phyloP scores from a whole-genome alignment of 2,329 filamentous ascomycete species.

The Trichoderma guizhouense region DNA sequence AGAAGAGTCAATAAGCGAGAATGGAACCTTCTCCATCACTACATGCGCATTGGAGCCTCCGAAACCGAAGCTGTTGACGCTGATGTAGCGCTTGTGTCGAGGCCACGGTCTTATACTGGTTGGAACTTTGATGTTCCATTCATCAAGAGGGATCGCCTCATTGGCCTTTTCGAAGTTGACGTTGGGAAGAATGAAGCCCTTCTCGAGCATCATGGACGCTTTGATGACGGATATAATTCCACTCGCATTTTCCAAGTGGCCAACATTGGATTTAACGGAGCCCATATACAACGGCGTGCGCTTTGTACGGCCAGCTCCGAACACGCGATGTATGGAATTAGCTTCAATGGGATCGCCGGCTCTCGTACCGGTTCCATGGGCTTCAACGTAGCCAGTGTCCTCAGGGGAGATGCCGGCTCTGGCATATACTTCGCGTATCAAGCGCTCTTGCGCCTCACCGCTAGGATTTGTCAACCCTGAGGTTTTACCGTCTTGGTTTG shows the following conservation, averaged over 20 bases:
- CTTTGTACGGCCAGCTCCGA: slow-evolving; percentile 38
- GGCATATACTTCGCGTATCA: slow-evolving; percentile 39
- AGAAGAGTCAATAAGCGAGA: slow-evolving; percentile 11
- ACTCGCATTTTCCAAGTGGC: slow-evolving; percentile 50
- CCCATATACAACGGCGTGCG: slow-evolving; percentile 45
- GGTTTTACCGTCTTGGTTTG: slow-evolving; percentile 55
- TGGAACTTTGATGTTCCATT: slow-evolving; percentile 50
- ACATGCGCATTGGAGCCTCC: slow-evolving; percentile 46
- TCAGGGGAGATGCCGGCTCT: slow-evolving; percentile 28
- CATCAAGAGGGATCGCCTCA: slow-evolving; percentile 45
- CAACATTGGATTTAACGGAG: slow-evolving; percentile 50
- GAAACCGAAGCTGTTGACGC: slow-evolving; percentile 49
- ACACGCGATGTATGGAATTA: slow-evolving; percentile 43
- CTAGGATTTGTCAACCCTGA: slow-evolving; percentile 52
- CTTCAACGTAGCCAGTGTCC: slow-evolving; percentile 41
- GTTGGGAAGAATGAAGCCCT: slow-evolving; percentile 48
- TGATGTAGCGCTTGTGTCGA: slow-evolving; percentile 47
- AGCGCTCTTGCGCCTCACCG: slow-evolving; percentile 42
- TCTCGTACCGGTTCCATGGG: slow-evolving; percentile 55
- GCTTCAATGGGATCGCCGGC: slow-evolving; percentile 57
- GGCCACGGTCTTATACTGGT: slow-evolving; percentile 45
- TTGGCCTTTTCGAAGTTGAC: slow-evolving; percentile 49
- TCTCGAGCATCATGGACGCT: slow-evolving; percentile 49
- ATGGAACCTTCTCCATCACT: slow-evolving; percentile 32
- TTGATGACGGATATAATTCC: slow-evolving; percentile 53